phyloP scores from a whole-genome alignment of 176 grass and related monocot genomes.

The Oryza nivara region DNA sequence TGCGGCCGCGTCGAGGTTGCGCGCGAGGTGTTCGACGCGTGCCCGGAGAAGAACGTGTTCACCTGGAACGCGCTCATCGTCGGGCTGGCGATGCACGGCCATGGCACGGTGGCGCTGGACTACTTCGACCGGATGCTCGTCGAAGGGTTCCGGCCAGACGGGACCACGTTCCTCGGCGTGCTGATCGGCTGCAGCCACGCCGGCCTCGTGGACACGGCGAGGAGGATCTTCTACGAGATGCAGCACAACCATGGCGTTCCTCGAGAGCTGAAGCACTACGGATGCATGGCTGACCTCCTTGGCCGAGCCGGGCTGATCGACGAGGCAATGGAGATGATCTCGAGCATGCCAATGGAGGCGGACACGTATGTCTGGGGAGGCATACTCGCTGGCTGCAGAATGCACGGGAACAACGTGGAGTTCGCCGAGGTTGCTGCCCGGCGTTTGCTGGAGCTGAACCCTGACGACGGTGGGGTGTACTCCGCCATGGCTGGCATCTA shows the following conservation, averaged over 20 bases:
- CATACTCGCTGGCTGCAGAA: conserved; percentile 65
- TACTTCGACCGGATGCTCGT: conserved; percentile 57
- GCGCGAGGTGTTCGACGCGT: conserved; percentile 42
- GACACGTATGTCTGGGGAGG: conserved; percentile 66
- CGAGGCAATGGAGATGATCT: conserved; percentile 61
- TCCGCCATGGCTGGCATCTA: conserved; percentile 61
- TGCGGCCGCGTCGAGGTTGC: conserved; percentile 53
- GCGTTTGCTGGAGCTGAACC: conserved; percentile 57
- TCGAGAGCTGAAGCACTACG: conserved; percentile 67
- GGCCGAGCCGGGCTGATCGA: conserved; percentile 56
- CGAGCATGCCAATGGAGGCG: conserved; percentile 52
- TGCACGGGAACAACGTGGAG: conserved; percentile 58
- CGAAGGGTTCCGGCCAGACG: conserved; percentile 46
- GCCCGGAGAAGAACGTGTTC: conserved; percentile 46
- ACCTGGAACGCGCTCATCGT: conserved; percentile 70
- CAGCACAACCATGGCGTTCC: conserved; percentile 38
- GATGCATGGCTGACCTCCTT: conserved; percentile 72
- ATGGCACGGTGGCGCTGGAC: conserved; percentile 41
- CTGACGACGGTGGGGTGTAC: conserved; percentile 59
- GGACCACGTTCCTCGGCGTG: conserved; percentile 57
- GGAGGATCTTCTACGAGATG: conserved; percentile 57
- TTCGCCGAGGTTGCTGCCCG: conserved; percentile 49
- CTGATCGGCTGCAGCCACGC: conserved; percentile 66
- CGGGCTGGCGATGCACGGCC: conserved; percentile 63
- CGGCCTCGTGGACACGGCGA: conserved; percentile 56